A percentile compares a stretch with the other conserved stretches of the same genome.
Evolutionary conservation across 2,329 filamentous ascomycete genomes (phyloP).

Genomic region (Fusarium albidum): DNA sequence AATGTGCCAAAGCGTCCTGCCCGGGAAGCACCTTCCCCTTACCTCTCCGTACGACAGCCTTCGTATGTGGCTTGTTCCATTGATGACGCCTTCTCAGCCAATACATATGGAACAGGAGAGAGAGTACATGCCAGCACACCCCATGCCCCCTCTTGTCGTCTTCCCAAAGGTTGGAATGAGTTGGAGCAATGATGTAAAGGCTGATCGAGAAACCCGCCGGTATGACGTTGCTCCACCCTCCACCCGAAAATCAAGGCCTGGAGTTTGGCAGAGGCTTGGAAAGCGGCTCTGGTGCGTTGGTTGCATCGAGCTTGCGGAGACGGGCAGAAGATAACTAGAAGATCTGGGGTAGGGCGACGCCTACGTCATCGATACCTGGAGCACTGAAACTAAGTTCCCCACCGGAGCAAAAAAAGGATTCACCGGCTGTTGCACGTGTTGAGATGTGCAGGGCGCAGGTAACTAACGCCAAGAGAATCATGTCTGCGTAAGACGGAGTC

Average conservation of each 20-base stretch:
- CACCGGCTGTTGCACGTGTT: no score
- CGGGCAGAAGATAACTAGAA: no score
- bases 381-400: no score
- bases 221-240: constrained; percentile 27
- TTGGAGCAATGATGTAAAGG: constrained; percentile 29
- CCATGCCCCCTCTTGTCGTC: not conserved
- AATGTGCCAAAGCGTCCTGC: no score
- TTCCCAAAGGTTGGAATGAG: not conserved
- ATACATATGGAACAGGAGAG: constrained; percentile 13
- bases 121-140: not conserved
- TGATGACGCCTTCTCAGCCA: constrained; percentile 30
- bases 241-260: not conserved
- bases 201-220: constrained; percentile 6
- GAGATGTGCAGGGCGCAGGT: no score
- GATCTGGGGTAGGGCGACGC: constrained; percentile 7
- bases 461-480: no score
- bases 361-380: constrained; percentile 19
- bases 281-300: no score
- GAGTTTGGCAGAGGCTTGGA: not conserved
- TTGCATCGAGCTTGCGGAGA: no score
- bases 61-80: constrained; percentile 23
- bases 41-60: no score
- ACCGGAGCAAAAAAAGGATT: no score
- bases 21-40: no score
- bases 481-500: no score